Conservation (phyloP, 2,329 filamentous ascomycete species). For the Exserohilum turcica region DNA sequence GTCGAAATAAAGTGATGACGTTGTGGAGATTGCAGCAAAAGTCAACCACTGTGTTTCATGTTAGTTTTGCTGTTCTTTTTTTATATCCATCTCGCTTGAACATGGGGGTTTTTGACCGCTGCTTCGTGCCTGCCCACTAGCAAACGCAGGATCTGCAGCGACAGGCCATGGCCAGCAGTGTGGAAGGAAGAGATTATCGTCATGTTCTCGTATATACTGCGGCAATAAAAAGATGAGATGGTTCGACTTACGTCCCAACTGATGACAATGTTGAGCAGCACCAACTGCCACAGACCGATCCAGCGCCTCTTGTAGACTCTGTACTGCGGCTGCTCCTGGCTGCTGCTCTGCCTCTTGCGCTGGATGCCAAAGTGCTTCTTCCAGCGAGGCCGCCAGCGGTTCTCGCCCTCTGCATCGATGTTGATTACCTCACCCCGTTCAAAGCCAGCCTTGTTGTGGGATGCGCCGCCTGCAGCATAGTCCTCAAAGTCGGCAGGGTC, state of each 20-base stretch:
- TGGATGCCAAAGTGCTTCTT: conserved; percentile 6
- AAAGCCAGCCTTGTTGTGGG: neutral
- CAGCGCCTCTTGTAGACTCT: conserved; percentile 82
- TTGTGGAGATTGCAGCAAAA: conserved; percentile 80
- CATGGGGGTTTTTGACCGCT: too few relatives aligned
- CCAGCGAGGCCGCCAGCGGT: neutral
- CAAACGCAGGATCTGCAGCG: too few relatives aligned
- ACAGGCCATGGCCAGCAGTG: too few relatives aligned
- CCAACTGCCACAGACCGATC: conserved; percentile 83
- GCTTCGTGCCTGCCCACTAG: too few relatives aligned
- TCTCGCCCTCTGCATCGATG: neutral
- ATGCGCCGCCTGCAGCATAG: neutral
- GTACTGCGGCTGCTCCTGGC: conserved; percentile 42
- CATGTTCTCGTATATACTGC: too few relatives aligned
- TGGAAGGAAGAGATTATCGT: too few relatives aligned
- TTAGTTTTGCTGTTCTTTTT: neutral
- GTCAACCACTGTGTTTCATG: conserved; percentile 75
- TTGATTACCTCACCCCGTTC: neutral
- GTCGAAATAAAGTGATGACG: conserved; percentile 74
- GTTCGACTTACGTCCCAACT: conserved; percentile 86
- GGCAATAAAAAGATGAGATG: neutral
- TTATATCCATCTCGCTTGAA: too few relatives aligned
- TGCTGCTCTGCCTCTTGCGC: conserved; percentile 30
- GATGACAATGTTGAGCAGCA: conserved; percentile 87
- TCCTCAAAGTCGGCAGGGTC: neutral